A percentile compares a stretch with the other conserved stretches of the same genome.
These are phyloP conservation scores for Zygoascus flipseniorum DNA, from an alignment of 805 yeast species.

Conservation along the genomic window DNA sequence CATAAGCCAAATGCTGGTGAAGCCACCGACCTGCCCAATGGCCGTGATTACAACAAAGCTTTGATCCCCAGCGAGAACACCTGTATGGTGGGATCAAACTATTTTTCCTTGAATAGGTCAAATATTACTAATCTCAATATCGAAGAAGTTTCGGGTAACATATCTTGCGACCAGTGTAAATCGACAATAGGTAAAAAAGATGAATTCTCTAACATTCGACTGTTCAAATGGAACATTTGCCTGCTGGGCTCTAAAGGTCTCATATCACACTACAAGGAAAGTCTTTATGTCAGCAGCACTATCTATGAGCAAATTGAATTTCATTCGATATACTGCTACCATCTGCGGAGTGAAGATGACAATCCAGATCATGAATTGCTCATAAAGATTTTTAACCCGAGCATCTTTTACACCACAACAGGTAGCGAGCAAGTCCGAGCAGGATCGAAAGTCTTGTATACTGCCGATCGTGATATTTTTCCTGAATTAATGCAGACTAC, in stretches of 20 bases:
- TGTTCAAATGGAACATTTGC: constrained; percentile 1
- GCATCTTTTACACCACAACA: constrained; percentile 25
- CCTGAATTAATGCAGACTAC: constrained; percentile 24
- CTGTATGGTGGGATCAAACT: constrained; percentile 50
- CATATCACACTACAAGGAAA: background rate
- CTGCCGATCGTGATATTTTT: constrained; percentile 26
- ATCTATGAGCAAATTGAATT: background rate
- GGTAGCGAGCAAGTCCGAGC: constrained; percentile 13
- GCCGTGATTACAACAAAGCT: constrained; percentile 20
- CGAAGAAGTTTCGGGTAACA: background rate
- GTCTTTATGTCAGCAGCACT: background rate
- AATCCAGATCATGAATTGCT: constrained; percentile 8
- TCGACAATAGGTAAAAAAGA: background rate
- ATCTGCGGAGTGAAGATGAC: background rate
- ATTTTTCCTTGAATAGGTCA: constrained; percentile 34
- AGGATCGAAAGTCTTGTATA: constrained; percentile 41
- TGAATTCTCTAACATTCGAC: background rate
- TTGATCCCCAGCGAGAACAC: constrained; percentile 33
- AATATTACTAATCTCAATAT: background rate
- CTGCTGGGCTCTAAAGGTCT: background rate
- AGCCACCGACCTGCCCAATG: constrained; percentile 6
- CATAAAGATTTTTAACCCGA: constrained; percentile 46
- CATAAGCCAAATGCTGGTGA: constrained; percentile 39
- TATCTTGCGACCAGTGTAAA: background rate
- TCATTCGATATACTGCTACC: constrained; percentile 1